Base-by-base conservation (phyloP, 345 rosid species). In the Hevea brasiliensis region DNA sequence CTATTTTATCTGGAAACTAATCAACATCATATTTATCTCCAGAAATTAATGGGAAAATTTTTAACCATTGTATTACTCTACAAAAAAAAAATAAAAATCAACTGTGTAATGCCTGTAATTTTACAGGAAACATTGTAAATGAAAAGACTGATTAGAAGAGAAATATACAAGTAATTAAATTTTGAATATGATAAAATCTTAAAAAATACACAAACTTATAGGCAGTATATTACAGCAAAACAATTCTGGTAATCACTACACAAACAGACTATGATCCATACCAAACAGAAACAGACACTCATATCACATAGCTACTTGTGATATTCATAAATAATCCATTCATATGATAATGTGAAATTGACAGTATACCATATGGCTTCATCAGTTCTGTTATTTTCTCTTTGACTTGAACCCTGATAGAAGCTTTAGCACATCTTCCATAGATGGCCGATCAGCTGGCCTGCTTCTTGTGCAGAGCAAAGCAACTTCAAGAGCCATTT, bases 401-500 rank as follows among this genome's bases (percentile, higher is more conserved):
- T 65, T 79, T 5, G 78, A 65, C 70, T 76, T 81, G 68, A 20
- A 9, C 50, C 76, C 85, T 14, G 90, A 86, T 54, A 94, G 72
- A 35, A 89, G 85, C 86, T 89, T 89, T 75, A 94, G 44, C 37
- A 79, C 93, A 61, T 88, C 95, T 77, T 85, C 80, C 81, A 90
- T 88, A 61, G 85, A 76, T 26, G 92, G 97, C 37, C 87, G 77
- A 69, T 89, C 87, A 8, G 83, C 78, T 24, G 87, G 74, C 48
- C 77, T 84, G 71, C 77, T 86, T 82, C 80, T 81, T 26, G 87
- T 82, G 89, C 98, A 94, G 67, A 85, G 88, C 72, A 90, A 71
- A 54, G 95, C 92, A 17, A 94, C 88, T 72, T 92, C 91, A 65
- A 89, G 85, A 69, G 84, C 85, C 47, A 71, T 40, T 68, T 86